A percentile compares a stretch with the other conserved stretches of the same genome.
These are phyloP conservation scores for Mariannaea sp. DNA, from an alignment of 2,329 filamentous ascomycete genomes.

Conservation along the genomic window DNA sequence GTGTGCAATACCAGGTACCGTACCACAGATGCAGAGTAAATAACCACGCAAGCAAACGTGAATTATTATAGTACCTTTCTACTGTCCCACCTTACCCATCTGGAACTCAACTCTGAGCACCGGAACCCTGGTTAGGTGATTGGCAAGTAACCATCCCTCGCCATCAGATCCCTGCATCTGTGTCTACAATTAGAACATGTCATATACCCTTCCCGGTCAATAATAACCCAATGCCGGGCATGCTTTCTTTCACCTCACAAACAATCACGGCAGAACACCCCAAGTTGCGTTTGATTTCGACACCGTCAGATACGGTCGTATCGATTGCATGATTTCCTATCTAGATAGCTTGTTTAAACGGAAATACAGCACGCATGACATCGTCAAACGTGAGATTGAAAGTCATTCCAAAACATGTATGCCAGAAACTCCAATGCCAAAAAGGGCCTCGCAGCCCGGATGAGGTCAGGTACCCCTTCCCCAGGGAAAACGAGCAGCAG, in stretches of 20 bases:
- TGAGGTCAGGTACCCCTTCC: no score
- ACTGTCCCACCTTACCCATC: no score
- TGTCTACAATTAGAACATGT: neutral
- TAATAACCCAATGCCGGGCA: neutral
- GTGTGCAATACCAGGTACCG: no score
- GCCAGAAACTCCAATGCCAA: slow-evolving; percentile 6
- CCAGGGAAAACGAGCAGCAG: no score
- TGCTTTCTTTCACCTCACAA: neutral
- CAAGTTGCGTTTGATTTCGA: slow-evolving; percentile 5
- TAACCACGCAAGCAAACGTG: no score
- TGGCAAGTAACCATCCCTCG: no score
- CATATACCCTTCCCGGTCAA: neutral
- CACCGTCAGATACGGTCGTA: neutral
- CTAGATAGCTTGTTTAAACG: slow-evolving; percentile 4
- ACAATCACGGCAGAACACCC: no score
- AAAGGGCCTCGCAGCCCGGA: neutral
- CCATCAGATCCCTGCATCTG: neutral
- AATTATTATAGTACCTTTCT: no score
- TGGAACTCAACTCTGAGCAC: no score
- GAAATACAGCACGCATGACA: slow-evolving; percentile 14
- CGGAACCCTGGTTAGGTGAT: no score
- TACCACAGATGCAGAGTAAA: no score
- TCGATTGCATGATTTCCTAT: slow-evolving; percentile 10
- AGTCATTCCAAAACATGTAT: slow-evolving; percentile 2
- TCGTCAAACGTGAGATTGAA: slow-evolving; percentile 19